Evolutionary conservation across 768 basidiomycete species (phyloP).

Genomic region (Floccularia luteovirens): DNA sequence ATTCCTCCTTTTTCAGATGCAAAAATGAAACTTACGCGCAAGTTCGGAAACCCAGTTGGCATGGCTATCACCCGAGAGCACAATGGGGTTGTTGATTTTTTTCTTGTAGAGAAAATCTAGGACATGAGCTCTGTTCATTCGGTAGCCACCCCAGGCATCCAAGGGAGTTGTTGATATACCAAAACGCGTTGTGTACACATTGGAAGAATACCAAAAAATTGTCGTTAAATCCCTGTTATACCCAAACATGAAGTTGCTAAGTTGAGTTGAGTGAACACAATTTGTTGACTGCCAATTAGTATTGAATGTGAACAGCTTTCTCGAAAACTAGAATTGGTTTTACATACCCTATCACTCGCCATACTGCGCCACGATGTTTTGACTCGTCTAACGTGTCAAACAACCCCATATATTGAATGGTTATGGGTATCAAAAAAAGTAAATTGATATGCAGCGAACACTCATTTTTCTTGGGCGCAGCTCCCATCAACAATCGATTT

Average conservation of each 20-base stretch:
- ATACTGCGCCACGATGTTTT: constrained; percentile 36
- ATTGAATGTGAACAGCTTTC: background rate
- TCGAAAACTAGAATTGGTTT: background rate
- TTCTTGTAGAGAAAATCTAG: constrained; percentile 41
- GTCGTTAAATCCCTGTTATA: constrained; percentile 9
- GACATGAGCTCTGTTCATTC: constrained; percentile 42
- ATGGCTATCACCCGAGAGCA: constrained; percentile 58
- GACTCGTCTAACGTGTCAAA: constrained; percentile 36
- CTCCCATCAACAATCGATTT: constrained; percentile 47
- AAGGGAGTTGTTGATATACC: constrained; percentile 12
- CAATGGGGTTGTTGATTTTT: constrained; percentile 43
- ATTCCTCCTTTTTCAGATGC: background rate
- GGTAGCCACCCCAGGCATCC: constrained; percentile 56
- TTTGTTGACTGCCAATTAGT: constrained; percentile 34
- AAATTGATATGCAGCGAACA: background rate
- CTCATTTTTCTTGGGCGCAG: constrained; percentile 46
- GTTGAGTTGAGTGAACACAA: constrained; percentile 46
- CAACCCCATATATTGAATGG: constrained; percentile 27
- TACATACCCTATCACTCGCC: constrained; percentile 44
- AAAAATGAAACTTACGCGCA: constrained; percentile 41
- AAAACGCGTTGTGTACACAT: constrained; percentile 12
- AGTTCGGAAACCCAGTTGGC: constrained; percentile 57
- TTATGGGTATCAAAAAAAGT: background rate
- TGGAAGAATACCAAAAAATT: constrained; percentile 15
- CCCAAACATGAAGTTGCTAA: constrained; percentile 3